Evolutionary conservation across 2,329 filamentous ascomycete species (phyloP).

Genomic region (Aspergillus sp.): DNA sequence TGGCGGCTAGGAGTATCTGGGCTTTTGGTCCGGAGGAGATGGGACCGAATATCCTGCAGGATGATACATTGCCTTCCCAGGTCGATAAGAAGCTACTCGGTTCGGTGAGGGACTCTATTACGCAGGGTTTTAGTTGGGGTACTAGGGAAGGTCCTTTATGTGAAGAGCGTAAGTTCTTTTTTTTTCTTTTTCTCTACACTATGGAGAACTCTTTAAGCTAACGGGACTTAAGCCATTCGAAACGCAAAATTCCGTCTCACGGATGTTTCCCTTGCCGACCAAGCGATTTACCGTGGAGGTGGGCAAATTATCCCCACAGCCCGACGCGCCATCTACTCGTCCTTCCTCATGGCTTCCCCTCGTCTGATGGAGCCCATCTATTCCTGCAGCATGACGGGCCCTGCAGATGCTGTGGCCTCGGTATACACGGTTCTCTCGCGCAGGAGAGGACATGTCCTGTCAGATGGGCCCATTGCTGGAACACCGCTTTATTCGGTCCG

Average conservation of each 20-base stretch:
- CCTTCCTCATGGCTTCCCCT: conserved; percentile 93
- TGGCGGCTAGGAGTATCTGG: conserved; percentile 94
- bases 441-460: conserved; percentile 81
- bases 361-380: conserved; percentile 96
- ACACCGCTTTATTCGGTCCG: conserved; percentile 89
- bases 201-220: conserved; percentile 8
- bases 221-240: conserved; percentile 62
- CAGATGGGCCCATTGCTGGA: conserved; percentile 88
- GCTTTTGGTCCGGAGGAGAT: conserved; percentile 94
- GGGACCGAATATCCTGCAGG: conserved; percentile 90
- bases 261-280: conserved; percentile 73
- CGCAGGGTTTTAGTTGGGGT: conserved; percentile 95
- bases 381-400: conserved; percentile 83
- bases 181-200: conserved; percentile 3
- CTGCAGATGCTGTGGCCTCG: conserved; percentile 76
- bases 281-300: conserved; percentile 90
- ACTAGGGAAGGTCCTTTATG: conserved; percentile 90
- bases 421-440: conserved; percentile 88
- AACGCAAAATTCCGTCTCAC: conserved; percentile 97
- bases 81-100: conserved; percentile 87
- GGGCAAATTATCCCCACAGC: conserved; percentile 96
- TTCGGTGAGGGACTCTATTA: conserved; percentile 82
- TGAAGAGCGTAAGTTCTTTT: conserved; percentile 72
- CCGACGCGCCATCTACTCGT: conserved; percentile 85
- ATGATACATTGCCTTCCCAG: conserved; percentile 89